phyloP scores from a whole-genome alignment of 371 early-diverging fungal species.

The Mucor lusitanicus region DNA sequence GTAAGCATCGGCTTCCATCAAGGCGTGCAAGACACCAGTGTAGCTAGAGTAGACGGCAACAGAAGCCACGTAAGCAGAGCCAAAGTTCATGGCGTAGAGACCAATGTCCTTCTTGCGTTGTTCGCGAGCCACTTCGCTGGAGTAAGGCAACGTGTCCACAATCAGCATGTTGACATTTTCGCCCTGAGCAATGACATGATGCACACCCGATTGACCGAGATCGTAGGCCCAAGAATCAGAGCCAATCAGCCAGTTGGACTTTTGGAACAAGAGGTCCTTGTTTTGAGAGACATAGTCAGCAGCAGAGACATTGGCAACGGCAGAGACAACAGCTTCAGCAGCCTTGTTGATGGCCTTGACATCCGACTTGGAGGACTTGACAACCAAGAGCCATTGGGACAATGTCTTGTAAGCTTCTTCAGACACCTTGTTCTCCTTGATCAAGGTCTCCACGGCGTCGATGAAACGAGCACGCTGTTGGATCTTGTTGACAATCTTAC shows the following conservation, averaged over 20 bases:
- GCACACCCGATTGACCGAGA: constrained; percentile 83
- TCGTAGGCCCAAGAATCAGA: constrained; percentile 87
- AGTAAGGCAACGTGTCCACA: constrained; percentile 78
- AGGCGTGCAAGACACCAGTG: constrained; percentile 80
- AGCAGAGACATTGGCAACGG: constrained; percentile 1
- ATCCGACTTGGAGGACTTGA: constrained; percentile 55
- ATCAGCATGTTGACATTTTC: constrained; percentile 86
- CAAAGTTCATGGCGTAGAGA: constrained; percentile 91
- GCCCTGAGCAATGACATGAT: constrained; percentile 82
- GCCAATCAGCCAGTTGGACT: constrained; percentile 86
- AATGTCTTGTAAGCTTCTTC: constrained; percentile 61
- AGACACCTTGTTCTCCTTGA: constrained; percentile 56
- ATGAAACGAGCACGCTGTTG: constrained; percentile 73
- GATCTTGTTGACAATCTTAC: constrained; percentile 64
- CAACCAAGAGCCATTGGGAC: constrained; percentile 69
- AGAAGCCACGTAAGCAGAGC: constrained; percentile 84
- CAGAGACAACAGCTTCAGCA: constrained; percentile 40
- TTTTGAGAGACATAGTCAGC: constrained; percentile 35
- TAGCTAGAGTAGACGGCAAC: constrained; percentile 82
- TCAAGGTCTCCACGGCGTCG: constrained; percentile 59
- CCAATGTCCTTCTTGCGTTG: constrained; percentile 90
- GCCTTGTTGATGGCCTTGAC: constrained; percentile 43
- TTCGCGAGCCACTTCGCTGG: constrained; percentile 54
- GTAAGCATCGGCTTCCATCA: constrained; percentile 85
- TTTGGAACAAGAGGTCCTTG: constrained; percentile 41